A percentile compares a stretch with the other conserved stretches of the same genome.
Evolutionary conservation across 2,329 filamentous ascomycete genomes (phyloP).

Genomic region (Fusarium gaditjirri): DNA sequence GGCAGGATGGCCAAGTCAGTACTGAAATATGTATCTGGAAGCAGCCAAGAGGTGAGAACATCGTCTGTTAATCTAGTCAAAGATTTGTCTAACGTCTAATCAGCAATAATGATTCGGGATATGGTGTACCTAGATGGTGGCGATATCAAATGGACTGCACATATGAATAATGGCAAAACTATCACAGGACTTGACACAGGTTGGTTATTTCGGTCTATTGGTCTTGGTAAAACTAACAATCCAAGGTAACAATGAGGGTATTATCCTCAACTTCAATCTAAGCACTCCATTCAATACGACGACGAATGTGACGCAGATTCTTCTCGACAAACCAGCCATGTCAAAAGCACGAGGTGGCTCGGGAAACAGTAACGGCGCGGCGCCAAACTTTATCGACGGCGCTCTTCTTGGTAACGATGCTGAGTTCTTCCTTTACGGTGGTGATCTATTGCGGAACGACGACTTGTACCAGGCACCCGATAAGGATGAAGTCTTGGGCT

Average conservation of each 20-base stretch:
- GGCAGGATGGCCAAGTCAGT: constrained; percentile 64
- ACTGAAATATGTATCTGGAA: constrained; percentile 70
- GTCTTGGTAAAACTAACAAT: background rate
- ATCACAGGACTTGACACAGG: constrained; percentile 51
- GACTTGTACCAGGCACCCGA: constrained; percentile 52
- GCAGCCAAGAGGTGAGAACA: constrained; percentile 54
- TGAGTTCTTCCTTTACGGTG: constrained; percentile 73
- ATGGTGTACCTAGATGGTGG: constrained; percentile 75
- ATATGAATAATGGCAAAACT: constrained; percentile 57
- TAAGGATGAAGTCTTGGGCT: constrained; percentile 59
- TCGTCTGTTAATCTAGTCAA: background rate
- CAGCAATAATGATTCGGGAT: constrained; percentile 69
- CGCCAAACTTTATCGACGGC: constrained; percentile 70
- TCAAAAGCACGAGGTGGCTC: constrained; percentile 59
- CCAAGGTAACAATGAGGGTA: constrained; percentile 62
- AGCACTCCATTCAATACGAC: constrained; percentile 63
- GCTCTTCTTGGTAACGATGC: constrained; percentile 72
- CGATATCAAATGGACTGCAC: constrained; percentile 62
- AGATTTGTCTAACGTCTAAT: constrained; percentile 33
- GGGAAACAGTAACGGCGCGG: constrained; percentile 63
- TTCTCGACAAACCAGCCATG: constrained; percentile 53
- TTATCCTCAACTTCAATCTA: constrained; percentile 69
- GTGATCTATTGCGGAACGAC: constrained; percentile 54
- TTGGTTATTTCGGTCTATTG: constrained; percentile 47
- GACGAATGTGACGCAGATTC: constrained; percentile 63